Evolutionary conservation across 805 yeast genomes (phyloP), one percentile per base, ranked within the genome.

Genomic region (Blastobotrys chiropterorum): DNA sequence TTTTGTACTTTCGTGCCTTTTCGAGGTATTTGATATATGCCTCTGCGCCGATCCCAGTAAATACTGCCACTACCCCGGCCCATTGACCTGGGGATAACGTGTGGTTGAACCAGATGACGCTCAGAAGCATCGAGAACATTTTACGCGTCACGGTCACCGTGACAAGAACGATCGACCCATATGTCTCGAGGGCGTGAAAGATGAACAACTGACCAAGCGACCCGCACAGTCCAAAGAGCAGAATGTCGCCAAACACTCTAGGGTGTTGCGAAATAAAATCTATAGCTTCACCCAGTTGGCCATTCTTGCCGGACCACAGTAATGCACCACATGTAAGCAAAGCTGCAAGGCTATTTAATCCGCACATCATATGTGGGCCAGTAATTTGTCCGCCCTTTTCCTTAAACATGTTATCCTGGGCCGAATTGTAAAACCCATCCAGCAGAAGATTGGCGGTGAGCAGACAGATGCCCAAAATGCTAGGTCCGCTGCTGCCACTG

Each of bases 91-190:
- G 5, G 31, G 70, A 73, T 57, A 94, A 76, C 3, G 67, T 64
- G 65, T 94, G 97, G n/a, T 94, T 92, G 69, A 89, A 92, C 56
- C 92, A 71, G 2, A 88, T 66, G 48, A 94, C 97, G 62, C 96
- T 86, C 49, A 92, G 69, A 34, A 90, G 76, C 98, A 94, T 92
- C 40, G 97, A 89, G 47, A 90, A 73, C 97, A 94, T 92, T 64
- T 94, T 94, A 60, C 99, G 78, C 0, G 99, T 92, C 7, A 94
- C 97, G 0, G 98, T 94, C 15, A 95, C 92, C 41, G 96, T 92
- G 26, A 92, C 90, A 50, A 94, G 73, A 0, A 86, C 79, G 54
- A 94, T 72, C 1, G 97, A 88, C 47, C 92, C 96, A 64, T 87
- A 94, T 53, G 80, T 76, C 59, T 88, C 94, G 45, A 94, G 71